Conservation (phyloP, 2,329 filamentous ascomycete species). For the Penicillium verrucosum region DNA sequence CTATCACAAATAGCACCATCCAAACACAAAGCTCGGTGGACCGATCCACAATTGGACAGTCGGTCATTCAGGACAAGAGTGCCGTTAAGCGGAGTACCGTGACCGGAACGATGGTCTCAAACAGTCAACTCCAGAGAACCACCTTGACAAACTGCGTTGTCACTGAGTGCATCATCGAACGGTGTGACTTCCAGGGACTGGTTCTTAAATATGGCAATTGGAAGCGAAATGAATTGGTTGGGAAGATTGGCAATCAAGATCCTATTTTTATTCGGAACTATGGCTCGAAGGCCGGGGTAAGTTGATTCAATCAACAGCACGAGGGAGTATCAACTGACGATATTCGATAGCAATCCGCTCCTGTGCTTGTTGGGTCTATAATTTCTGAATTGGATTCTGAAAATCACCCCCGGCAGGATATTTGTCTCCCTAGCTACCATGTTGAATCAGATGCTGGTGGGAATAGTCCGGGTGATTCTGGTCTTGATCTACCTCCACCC, state of each 20-base stretch:
- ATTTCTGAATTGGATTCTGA: not conserved
- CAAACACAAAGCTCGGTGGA: conserved; percentile 8
- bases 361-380: not conserved
- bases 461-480: not conserved
- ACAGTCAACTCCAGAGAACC: conserved; percentile 12
- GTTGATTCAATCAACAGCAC: not conserved
- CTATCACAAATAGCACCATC: conserved; percentile 16
- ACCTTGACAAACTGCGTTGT: conserved; percentile 23
- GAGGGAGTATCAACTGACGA: not conserved
- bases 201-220: conserved; percentile 26
- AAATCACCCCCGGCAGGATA: not conserved
- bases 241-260: conserved; percentile 14
- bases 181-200: conserved; percentile 23
- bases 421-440: not conserved
- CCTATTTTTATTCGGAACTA: conserved; percentile 14
- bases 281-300: not conserved
- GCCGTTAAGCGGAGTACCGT: conserved; percentile 14
- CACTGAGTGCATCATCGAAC: conserved; percentile 19
- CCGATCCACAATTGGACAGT: conserved; percentile 13
- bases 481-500: not conserved
- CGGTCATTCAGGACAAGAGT: conserved; percentile 12
- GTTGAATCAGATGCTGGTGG: not conserved
- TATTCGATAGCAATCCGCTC: not conserved
- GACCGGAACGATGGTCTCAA: conserved; percentile 2
- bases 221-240: conserved; percentile 25